Evolutionary conservation across 106 monocot genomes (phyloP).

Genomic region (Dioscorea alata): DNA sequence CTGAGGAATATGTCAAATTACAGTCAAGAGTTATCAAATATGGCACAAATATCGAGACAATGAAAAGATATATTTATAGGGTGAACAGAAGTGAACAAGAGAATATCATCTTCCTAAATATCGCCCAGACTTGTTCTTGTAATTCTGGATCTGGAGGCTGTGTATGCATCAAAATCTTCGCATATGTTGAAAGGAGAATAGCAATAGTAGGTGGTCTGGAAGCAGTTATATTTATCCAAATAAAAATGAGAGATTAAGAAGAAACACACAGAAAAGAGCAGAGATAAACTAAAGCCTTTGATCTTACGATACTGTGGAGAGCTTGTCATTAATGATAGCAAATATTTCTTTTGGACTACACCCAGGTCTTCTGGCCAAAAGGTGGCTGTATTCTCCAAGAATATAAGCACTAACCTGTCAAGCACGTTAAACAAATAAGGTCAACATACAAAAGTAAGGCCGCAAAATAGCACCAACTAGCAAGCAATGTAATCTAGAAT

Average conservation of each 20-base stretch:
- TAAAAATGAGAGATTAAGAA: not conserved
- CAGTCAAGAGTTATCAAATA: no score
- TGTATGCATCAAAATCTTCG: constrained; percentile 97
- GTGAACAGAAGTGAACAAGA: not conserved
- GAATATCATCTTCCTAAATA: constrained; percentile 55
- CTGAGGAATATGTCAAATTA: constrained; percentile 18
- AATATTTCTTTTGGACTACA: constrained; percentile 95
- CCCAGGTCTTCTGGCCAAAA: constrained; percentile 90
- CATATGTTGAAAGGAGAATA: constrained; percentile 97
- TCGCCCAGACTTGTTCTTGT: constrained; percentile 85
- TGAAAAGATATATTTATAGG: not conserved
- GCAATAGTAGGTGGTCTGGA: constrained; percentile 76
- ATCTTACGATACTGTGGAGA: constrained; percentile 94
- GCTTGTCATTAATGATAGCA: constrained; percentile 80
- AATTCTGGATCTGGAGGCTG: constrained; percentile 86
- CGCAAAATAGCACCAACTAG: not conserved
- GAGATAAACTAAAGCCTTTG: constrained; percentile 3
- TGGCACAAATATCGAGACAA: not conserved
- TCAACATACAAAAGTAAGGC: not conserved
- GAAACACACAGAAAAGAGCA: not conserved
- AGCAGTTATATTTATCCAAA: constrained; percentile 1
- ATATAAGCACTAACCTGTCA: constrained; percentile 94
- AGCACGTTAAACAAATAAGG: not conserved
- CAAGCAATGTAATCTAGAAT: not conserved
- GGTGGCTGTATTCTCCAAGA: constrained; percentile 96